A percentile compares a stretch with the other conserved stretches of the same genome.
These are phyloP conservation scores for Microsporum ferrugineum DNA, from an alignment of 2,329 filamentous ascomycete species.

Conservation along the genomic window DNA sequence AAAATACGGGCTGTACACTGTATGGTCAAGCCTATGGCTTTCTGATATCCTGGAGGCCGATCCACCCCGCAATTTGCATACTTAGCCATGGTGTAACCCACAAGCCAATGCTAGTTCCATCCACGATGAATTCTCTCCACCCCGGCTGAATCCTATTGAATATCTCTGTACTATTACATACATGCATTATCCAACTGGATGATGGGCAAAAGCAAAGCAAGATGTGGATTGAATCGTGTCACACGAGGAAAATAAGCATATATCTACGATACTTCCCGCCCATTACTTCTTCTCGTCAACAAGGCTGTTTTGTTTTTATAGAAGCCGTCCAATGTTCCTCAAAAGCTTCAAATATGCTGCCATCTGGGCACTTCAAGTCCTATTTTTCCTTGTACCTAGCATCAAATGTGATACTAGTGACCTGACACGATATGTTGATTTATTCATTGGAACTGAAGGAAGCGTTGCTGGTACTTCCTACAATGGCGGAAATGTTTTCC, in stretches of 20 bases:
- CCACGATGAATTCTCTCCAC: background rate
- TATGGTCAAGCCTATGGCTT: background rate
- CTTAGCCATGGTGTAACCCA: background rate
- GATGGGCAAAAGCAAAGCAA: background rate
- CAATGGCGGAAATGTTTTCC: slow-evolving; percentile 35
- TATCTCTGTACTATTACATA: no score
- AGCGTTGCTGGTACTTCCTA: slow-evolving; percentile 31
- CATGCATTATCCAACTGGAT: background rate
- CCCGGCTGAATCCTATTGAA: background rate
- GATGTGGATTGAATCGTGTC: background rate
- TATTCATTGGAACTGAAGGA: slow-evolving; percentile 39
- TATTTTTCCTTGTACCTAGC: background rate
- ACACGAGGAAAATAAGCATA: background rate
- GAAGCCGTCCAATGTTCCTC: background rate
- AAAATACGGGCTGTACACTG: background rate
- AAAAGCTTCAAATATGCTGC: background rate
- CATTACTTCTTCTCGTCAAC: background rate
- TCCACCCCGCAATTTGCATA: background rate
- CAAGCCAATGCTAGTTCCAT: background rate
- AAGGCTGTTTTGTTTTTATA: background rate
- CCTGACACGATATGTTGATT: slow-evolving; percentile 33
- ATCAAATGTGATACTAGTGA: slow-evolving; percentile 10
- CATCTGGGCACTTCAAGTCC: background rate
- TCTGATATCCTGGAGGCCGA: background rate
- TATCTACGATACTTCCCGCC: background rate